Percentiles rank a stretch among this genome's conserved stretches.
These are phyloP conservation scores for Verticillium longisporum DNA, from an alignment of 2,329 filamentous ascomycete genomes.

Conservation along the genomic window DNA sequence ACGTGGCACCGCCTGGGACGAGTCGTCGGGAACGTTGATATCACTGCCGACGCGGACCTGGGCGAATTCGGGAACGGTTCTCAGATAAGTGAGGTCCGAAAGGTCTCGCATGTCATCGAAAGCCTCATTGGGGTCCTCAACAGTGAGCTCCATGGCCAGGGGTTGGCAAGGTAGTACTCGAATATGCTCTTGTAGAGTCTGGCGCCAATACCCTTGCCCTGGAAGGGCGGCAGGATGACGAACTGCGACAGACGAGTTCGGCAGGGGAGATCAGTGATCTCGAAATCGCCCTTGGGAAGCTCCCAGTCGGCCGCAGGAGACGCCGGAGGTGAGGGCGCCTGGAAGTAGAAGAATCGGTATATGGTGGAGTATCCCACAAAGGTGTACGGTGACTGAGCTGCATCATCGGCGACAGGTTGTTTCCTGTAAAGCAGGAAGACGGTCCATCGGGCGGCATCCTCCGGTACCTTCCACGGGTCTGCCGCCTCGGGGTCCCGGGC, in stretches of 20 bases:
- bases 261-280: constrained; percentile 57
- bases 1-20: constrained; percentile 27
- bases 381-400: constrained; percentile 56
- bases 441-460: constrained; percentile 76
- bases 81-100: constrained; percentile 62
- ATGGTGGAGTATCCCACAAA: constrained; percentile 88
- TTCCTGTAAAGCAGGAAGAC: constrained; percentile 82
- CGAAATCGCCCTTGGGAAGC: constrained; percentile 35
- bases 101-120: constrained; percentile 77
- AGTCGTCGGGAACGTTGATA: constrained; percentile 40
- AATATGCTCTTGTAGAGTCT: constrained; percentile 79
- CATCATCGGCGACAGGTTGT: constrained; percentile 31
- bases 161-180: constrained; percentile 56
- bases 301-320: constrained; percentile 35
- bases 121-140: constrained; percentile 87
- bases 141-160: constrained; percentile 74
- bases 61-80: constrained; percentile 50
- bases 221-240: constrained; percentile 81
- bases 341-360: constrained; percentile 74
- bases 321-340: constrained; percentile 35
- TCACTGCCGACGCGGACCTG: constrained; percentile 47
- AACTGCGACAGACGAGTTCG: constrained; percentile 90
- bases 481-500: constrained; percentile 35
- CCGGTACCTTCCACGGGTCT: constrained; percentile 10
- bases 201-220: constrained; percentile 71